A percentile compares a stretch with the other conserved stretches of the same genome.
These are phyloP conservation scores for Mycosarcoma maydis DNA, from an alignment of 1,284 basidiomycete species.

Conservation along the genomic window DNA sequence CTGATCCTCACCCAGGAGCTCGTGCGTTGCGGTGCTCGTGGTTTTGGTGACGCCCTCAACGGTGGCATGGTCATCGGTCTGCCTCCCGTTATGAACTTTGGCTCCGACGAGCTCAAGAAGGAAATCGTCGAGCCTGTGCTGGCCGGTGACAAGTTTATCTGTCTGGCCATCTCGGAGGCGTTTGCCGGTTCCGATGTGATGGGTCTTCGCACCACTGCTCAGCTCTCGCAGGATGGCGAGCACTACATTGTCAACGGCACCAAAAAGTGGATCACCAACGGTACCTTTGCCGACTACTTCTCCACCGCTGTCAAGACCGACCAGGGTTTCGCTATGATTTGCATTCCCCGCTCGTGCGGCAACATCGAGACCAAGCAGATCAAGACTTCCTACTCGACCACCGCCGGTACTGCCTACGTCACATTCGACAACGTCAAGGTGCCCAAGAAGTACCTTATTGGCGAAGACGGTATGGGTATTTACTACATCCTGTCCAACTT, in stretches of 20 bases:
- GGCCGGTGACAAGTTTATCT: constrained; percentile 80
- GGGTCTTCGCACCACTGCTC: constrained; percentile 76
- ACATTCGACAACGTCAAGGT: constrained; percentile 88
- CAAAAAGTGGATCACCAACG: constrained; percentile 88
- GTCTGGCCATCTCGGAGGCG: constrained; percentile 87
- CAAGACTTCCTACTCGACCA: constrained; percentile 70
- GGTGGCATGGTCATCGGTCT: constrained; percentile 68
- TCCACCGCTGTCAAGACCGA: constrained; percentile 69
- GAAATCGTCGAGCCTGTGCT: constrained; percentile 83
- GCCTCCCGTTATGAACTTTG: constrained; percentile 79
- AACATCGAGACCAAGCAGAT: constrained; percentile 84
- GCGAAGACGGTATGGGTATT: constrained; percentile 82
- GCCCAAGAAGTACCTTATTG: constrained; percentile 85
- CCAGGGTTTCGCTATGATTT: constrained; percentile 84
- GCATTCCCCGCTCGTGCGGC: constrained; percentile 71
- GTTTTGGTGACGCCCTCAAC: constrained; percentile 66
- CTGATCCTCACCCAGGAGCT: constrained; percentile 85
- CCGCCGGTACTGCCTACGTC: constrained; percentile 78
- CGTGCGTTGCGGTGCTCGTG: constrained; percentile 77
- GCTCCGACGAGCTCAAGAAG: constrained; percentile 78
- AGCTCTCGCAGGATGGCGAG: constrained; percentile 81
- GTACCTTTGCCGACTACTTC: constrained; percentile 72
- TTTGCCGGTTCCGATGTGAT: constrained; percentile 89
- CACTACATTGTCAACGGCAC: constrained; percentile 68
- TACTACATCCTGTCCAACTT: constrained; percentile 74